Conservation (phyloP, 176 grass and related monocot genomes). For the Carex cristatella region DNA sequence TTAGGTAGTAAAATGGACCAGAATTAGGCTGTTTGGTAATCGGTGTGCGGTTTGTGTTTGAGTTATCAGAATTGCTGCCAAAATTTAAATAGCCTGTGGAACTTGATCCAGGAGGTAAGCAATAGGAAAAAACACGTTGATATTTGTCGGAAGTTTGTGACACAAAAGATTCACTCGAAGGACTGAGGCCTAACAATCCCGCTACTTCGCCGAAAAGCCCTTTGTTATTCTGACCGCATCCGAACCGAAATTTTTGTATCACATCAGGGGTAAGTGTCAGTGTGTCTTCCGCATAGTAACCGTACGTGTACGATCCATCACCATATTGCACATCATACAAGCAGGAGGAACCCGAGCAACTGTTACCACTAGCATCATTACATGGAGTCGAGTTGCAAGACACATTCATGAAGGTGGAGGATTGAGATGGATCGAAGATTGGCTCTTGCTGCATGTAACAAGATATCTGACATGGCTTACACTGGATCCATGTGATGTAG, state of each 20-base stretch:
- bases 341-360: not conserved
- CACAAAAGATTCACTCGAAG: slow-evolving; percentile 18
- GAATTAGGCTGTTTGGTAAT: not conserved
- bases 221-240: slow-evolving; percentile 13
- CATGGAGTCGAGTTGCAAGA: slow-evolving; percentile 27
- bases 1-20: slow-evolving; percentile 18
- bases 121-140: slow-evolving; percentile 34
- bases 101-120: slow-evolving; percentile 27
- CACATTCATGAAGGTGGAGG: slow-evolving; percentile 25
- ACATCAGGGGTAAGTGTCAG: slow-evolving; percentile 26
- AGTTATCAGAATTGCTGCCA: not conserved
- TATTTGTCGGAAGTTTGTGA: slow-evolving; percentile 17
- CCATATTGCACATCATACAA: slow-evolving; percentile 23
- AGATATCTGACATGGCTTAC: not conserved
- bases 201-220: not conserved
- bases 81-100: slow-evolving; percentile 37
- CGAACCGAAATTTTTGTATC: slow-evolving; percentile 24
- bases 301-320: not conserved
- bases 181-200: slow-evolving; percentile 41
- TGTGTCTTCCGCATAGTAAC: slow-evolving; percentile 13
- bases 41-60: slow-evolving; percentile 16
- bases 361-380: not conserved
- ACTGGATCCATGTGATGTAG: slow-evolving; percentile 5
- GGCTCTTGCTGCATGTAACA: slow-evolving; percentile 27
- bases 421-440: slow-evolving; percentile 29